Percentiles rank a stretch among this genome's conserved stretches.
Evolutionary conservation across 352 stramenopile genomes (phyloP).

Genomic region (Globisporangium alternatum): DNA sequence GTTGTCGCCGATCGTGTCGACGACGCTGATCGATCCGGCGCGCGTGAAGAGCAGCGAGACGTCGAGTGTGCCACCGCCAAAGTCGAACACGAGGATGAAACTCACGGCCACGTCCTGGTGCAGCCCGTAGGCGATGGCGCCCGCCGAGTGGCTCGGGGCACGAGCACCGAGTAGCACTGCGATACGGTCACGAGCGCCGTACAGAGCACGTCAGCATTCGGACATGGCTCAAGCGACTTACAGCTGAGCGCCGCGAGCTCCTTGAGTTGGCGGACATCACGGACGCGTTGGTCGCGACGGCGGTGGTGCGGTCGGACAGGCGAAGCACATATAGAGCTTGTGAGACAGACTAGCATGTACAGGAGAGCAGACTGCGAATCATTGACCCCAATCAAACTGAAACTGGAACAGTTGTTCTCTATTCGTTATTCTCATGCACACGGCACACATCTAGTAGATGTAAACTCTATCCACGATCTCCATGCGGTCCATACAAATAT

Average conservation of each 20-base stretch:
- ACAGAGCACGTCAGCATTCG: slow-evolving; percentile 35
- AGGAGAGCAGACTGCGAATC: too few species aligned
- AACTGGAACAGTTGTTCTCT: too few species aligned
- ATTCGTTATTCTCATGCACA: not conserved
- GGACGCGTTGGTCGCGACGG: slow-evolving; percentile 6
- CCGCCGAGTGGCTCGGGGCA: slow-evolving; percentile 35
- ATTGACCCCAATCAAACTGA: too few species aligned
- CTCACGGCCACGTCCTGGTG: slow-evolving; percentile 91
- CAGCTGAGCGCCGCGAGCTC: slow-evolving; percentile 16
- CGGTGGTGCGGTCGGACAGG: too few species aligned
- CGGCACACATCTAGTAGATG: not conserved
- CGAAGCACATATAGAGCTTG: too few species aligned
- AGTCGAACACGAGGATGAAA: slow-evolving; percentile 97
- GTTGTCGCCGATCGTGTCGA: slow-evolving; percentile 94
- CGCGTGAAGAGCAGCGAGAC: slow-evolving; percentile 95
- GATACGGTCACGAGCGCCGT: slow-evolving; percentile 37
- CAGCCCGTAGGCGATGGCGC: slow-evolving; percentile 96
- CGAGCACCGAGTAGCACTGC: slow-evolving; percentile 43
- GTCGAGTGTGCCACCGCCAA: slow-evolving; percentile 96
- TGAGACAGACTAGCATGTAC: too few species aligned
- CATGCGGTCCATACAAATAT: not conserved
- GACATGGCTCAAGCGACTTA: slow-evolving; percentile 9
- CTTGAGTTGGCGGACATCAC: slow-evolving; percentile 12
- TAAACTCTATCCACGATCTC: not conserved
- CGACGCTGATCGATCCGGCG: slow-evolving; percentile 89